Evolutionary conservation across 169 alveolate genomes (phyloP), one percentile per base, ranked within the genome.

Genomic region (Eimeria praecox): DNA sequence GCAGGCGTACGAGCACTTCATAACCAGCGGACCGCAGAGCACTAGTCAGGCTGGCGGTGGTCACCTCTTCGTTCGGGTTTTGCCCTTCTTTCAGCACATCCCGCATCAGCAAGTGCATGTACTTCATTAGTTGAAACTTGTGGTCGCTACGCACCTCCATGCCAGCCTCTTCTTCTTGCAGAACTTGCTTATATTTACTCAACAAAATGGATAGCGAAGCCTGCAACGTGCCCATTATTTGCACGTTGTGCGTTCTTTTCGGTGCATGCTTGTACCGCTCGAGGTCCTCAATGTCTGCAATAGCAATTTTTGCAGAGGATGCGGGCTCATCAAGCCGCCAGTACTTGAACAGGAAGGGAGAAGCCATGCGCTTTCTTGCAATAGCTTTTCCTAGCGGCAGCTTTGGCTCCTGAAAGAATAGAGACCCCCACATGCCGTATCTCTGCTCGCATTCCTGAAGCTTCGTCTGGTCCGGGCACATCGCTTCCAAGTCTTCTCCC

Each of bases 341-440:
- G 66, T 77, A 77, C 52, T 91, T 78, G 52, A 77, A 91, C 52
- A 91, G 38, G 33, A 40, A 83, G 3, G 95, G 95, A 27, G 95
- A 44, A 38, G 22, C 49, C 95, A 91, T 91, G 3, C 83, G 59
- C 85, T 56, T 78, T 46, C 38, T 27, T 14, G 71, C 90, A 9
- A 78, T 54, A 24, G 42, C 56, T 18, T 12, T 30, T 22, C 87
- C 87, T 38, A 77, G 56, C 0, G 56, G 89, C 38, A 66, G 44
- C 33, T 27, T 2, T 30, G 75, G 91, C 18, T 91, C 91, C 20
- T 83, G 86, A 40, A 91, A 16, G 49, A 64, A 44, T 22, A 91
- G 91, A 10, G 95, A 77, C 4, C 95, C 95, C 95, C 95, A 91
- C 64, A 91, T 9, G 8, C 95, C 95, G 38, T 91, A 64, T 59